Base-by-base conservation (phyloP, 78 protist species). In the Isochrysis galbana region DNA sequence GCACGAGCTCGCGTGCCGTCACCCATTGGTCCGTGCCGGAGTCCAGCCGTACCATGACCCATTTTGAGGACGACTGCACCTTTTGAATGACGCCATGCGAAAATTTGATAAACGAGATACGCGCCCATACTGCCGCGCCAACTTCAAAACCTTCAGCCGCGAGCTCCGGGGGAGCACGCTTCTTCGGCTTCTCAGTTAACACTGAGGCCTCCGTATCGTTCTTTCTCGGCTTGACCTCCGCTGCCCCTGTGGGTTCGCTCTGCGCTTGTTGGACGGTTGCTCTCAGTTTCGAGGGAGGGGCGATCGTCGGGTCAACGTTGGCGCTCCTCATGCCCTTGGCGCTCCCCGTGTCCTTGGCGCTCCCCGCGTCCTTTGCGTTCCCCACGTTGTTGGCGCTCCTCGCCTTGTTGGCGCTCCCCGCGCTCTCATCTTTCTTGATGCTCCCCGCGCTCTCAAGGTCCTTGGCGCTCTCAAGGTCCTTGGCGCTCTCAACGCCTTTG, bases 101-200 rank as follows among this genome's bases (percentile, higher is more conserved):
- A 17, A 77, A 77, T 46, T 77, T 77, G 84, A 77, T 77, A 22
- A 17, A 17, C 46, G 84, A 77, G 48, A 17, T 21, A 32, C 84
- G 44, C n/a, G 84, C 84, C 84, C 84, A 77, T 46, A 77, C 84
- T 22, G 36, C 44, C 39, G 82, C 82, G 39, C 82, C 82, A 29
- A 72, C 41, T 14, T 2, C 14, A 19, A 72, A 72, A 41, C 82
- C 82, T 3, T 72, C 82, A 19, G 42, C 82, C 2, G 36, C 5
- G 32, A 17, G 46, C 44, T 36, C 84, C 42, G 3, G 21, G 44
- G 80, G 22, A 5, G 72, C 10, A 23, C 72, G 72, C 72, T 61
- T 61, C 72, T 61, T 61, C 72, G 72, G 61, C 61, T 14, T 51
- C 61, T 51, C 61, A n/a, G n/a, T n/a, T n/a, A n/a, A n/a, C n/a